Percentiles rank a stretch among this genome's conserved stretches.
Evolutionary conservation across 768 basidiomycete genomes (phyloP).

Genomic region (Phaeotremella fagi): DNA sequence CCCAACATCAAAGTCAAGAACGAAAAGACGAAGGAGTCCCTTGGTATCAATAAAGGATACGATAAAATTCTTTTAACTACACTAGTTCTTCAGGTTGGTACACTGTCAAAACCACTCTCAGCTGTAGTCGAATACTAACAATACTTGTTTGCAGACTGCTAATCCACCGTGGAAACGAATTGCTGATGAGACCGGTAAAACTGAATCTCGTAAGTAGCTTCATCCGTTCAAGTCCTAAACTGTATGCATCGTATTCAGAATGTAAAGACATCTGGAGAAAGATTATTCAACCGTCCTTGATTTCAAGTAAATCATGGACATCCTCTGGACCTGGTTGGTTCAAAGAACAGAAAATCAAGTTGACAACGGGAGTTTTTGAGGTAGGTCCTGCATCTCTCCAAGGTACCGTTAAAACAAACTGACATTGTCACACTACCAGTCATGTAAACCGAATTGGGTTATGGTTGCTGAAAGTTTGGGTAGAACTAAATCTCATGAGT

Average conservation of each 20-base stretch:
- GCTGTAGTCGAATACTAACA: not conserved
- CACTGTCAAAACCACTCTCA: not conserved
- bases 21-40: not conserved
- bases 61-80: not conserved
- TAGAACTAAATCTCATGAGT: conserved; percentile 27
- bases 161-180: conserved; percentile 21
- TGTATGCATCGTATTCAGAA: conserved; percentile 15
- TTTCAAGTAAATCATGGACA: conserved; percentile 20
- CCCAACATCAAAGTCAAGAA: no score
- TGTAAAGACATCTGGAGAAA: conserved; percentile 35
- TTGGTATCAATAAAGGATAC: conserved; percentile 6
- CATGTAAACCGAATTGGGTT: conserved; percentile 25
- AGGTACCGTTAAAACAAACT: not conserved
- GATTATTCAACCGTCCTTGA: conserved; percentile 15
- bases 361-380: conserved; percentile 11
- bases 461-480: conserved; percentile 17
- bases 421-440: conserved; percentile 7
- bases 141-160: conserved; percentile 13
- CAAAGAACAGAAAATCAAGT: conserved; percentile 14
- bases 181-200: conserved; percentile 7
- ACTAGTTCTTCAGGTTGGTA: conserved; percentile 5
- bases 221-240: not conserved
- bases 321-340: conserved; percentile 11
- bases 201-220: conserved; percentile 19
- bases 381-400: no score